Conservation (phyloP, 2,329 filamentous ascomycete genomes). For the Clonostachys sp. region DNA sequence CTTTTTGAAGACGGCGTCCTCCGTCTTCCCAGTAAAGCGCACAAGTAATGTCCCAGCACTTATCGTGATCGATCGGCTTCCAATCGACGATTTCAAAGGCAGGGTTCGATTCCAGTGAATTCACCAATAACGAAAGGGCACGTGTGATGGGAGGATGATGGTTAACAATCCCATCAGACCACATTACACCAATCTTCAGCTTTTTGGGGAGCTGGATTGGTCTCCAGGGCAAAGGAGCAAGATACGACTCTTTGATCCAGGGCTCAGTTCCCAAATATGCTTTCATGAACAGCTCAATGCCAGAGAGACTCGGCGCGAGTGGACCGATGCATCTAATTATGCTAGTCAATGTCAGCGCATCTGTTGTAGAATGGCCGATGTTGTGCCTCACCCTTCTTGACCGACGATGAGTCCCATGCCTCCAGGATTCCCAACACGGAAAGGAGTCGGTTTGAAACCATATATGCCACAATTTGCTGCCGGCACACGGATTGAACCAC, state of each 20-base stretch:
- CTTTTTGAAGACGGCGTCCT: neutral
- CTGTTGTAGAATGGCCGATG: neutral
- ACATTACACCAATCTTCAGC: neutral
- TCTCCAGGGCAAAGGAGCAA: neutral
- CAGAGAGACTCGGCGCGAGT: neutral
- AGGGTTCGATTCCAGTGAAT: neutral
- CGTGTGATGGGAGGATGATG: slow-evolving; percentile 1
- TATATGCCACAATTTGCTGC: neutral
- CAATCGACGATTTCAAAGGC: neutral
- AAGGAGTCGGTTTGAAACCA: neutral
- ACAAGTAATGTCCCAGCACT: neutral
- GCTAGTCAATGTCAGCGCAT: neutral
- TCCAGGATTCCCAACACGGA: neutral
- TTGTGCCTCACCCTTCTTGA: neutral
- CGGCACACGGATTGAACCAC: slow-evolving; percentile 7
- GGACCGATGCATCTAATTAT: neutral
- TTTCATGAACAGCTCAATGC: neutral
- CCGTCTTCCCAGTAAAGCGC: neutral
- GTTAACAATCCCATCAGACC: neutral
- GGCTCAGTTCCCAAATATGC: neutral
- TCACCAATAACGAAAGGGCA: neutral
- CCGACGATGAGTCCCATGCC: neutral
- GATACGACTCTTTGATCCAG: neutral
- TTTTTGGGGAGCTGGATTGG: neutral
- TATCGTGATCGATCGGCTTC: neutral